A percentile compares a stretch with the other conserved stretches of the same genome.
Conservation (phyloP, 768 basidiomycete genomes). For the Leccinellum albellum region DNA sequence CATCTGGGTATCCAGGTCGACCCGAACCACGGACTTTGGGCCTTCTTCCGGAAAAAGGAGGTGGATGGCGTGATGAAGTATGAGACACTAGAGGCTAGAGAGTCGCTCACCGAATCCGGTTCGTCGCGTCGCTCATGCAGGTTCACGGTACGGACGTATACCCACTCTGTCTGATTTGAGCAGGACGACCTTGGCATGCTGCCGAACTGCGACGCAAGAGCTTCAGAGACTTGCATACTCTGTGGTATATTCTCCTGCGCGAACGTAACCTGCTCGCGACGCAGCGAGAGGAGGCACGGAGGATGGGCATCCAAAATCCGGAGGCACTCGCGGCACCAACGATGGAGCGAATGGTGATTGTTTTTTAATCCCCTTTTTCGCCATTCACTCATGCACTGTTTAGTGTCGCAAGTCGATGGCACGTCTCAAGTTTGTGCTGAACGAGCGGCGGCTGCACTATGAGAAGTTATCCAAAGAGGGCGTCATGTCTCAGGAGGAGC, state of each 20-base stretch:
- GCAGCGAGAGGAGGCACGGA: conserved; percentile 73
- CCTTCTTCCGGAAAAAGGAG: conserved; percentile 65
- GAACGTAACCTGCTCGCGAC: conserved; percentile 91
- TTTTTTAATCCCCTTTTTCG: background rate
- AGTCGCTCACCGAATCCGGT: conserved; percentile 37
- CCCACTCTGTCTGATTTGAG: conserved; percentile 7
- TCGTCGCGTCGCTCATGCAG: conserved; percentile 10
- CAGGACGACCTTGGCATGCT: conserved; percentile 86
- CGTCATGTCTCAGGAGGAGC: conserved; percentile 15
- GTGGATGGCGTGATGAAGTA: conserved; percentile 49
- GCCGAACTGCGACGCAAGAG: conserved; percentile 85
- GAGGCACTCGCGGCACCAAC: conserved; percentile 26
- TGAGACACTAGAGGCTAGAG: conserved; percentile 42
- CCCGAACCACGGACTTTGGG: conserved; percentile 72
- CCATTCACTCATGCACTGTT: conserved; percentile 1
- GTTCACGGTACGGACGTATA: background rate
- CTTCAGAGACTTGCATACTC: conserved; percentile 88
- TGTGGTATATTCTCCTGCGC: conserved; percentile 89
- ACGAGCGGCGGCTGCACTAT: conserved; percentile 85
- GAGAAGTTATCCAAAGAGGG: conserved; percentile 36
- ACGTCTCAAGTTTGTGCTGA: conserved; percentile 89
- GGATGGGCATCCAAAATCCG: conserved; percentile 45
- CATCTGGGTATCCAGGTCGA: conserved; percentile 42
- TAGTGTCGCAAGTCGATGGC: conserved; percentile 95
- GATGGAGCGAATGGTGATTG: conserved; percentile 41